Evolutionary conservation across 2,329 filamentous ascomycete genomes (phyloP), one percentile per base, ranked within the genome.

Genomic region (Aspergillus brunneoviolaceus): DNA sequence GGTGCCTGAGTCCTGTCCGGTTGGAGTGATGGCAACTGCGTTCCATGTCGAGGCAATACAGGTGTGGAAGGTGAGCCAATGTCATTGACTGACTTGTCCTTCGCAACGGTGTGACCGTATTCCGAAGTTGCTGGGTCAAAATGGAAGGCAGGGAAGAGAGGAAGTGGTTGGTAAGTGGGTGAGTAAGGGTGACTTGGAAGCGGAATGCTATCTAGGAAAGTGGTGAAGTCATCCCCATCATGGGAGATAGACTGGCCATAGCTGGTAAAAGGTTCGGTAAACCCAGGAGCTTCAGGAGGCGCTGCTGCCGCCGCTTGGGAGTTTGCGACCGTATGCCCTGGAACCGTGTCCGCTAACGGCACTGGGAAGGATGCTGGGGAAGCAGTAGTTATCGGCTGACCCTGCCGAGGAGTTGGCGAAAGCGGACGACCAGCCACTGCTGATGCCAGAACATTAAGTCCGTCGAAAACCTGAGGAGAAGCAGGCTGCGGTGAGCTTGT

Each of bases 151-250:
- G 70, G 72, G 27, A 74, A 74, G 14, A 74, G 51, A 3, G 72
- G 72, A 14, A 74, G 62, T 5, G 72, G 72, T 42, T 74, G 72
- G 49, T 73, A 74, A 7, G 69, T 68, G 0, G 72, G 71, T 1
- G 72, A 74, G 47, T 68, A 74, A 2, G 72, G 70, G 23, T 74
- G 70, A 48, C 67, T 74, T 2, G 72, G 72, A 14, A 74, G 55
- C 0, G 72, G 70, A 11, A 74, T 71, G 52, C 70, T 74, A 33
- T 74, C 72, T 29, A 74, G 58, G 21, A 74, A 74, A 0, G 72
- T 74, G 2, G 72, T 74, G 21, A 74, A 74, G 49, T 74, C 72
- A 50, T 72, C 71, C 0, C 68, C 71, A n/a, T 71, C 69, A 19
- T 73, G 71, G 3, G 65, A 47, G 1, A 59, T 55, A 0, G 68